A percentile compares a stretch with the other conserved stretches of the same genome.
Conservation (phyloP, 345 rosid species). For the Salix arbutifolia region DNA sequence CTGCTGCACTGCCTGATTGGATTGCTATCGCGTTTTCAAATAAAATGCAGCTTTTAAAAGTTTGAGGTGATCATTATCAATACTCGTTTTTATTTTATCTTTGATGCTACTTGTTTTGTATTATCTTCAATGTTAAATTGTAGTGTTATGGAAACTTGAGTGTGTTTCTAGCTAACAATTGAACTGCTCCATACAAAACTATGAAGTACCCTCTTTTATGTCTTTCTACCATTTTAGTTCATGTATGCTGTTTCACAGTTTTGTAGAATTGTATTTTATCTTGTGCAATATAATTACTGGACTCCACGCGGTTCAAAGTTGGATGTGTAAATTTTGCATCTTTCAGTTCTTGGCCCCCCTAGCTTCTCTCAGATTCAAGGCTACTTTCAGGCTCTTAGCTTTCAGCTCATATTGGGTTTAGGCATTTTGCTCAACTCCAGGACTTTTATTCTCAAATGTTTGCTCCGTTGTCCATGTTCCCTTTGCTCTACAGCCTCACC, state of each 20-base stretch:
- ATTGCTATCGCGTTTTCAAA: constrained; percentile 75
- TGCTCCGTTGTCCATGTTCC: background rate
- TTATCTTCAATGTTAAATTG: background rate
- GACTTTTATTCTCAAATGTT: background rate
- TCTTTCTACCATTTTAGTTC: background rate
- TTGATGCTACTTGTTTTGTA: background rate
- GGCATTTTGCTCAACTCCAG: background rate
- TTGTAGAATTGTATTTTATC: background rate
- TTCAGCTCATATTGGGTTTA: background rate
- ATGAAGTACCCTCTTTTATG: background rate
- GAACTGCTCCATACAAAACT: background rate
- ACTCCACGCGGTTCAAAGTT: background rate
- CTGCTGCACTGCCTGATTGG: constrained; percentile 81
- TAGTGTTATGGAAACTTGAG: background rate
- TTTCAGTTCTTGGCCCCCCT: background rate
- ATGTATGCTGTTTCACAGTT: background rate
- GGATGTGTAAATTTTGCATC: background rate
- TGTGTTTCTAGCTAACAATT: background rate
- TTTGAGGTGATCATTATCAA: constrained; percentile 38
- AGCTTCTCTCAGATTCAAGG: background rate
- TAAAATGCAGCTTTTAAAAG: constrained; percentile 88
- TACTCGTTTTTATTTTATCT: background rate
- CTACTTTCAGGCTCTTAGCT: background rate
- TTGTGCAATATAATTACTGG: background rate
- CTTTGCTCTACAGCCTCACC: background rate